Conservation (phyloP, 2,329 filamentous ascomycete genomes). For the Lizonia empirigonia region DNA sequence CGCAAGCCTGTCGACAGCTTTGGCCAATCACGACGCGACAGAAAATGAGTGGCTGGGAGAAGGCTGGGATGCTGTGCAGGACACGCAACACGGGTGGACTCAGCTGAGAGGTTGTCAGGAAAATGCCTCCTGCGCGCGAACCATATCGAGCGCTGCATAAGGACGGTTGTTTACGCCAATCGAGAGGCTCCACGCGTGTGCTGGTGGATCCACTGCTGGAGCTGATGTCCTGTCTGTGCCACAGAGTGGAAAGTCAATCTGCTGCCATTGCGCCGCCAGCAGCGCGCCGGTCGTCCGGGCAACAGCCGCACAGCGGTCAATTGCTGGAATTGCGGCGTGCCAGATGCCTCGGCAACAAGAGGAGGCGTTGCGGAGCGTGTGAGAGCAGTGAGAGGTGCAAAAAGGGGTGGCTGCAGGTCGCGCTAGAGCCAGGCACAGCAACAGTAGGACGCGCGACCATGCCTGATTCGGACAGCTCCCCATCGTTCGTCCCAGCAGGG, state of each 20-base stretch:
- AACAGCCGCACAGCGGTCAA: constrained; percentile 30
- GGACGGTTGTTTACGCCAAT: constrained; percentile 31
- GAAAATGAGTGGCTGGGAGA: constrained; percentile 37
- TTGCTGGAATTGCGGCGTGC: constrained; percentile 23
- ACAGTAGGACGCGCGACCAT: constrained; percentile 15
- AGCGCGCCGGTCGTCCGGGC: constrained; percentile 28
- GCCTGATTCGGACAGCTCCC: constrained; percentile 33
- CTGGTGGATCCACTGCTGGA: constrained; percentile 16
- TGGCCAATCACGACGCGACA: constrained; percentile 8
- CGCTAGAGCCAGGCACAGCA: constrained; percentile 33
- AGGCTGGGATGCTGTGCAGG: constrained; percentile 13
- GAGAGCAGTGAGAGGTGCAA: constrained; percentile 9
- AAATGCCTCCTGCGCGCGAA: constrained; percentile 31
- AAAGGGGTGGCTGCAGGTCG: constrained; percentile 34
- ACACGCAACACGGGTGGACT: constrained; percentile 27
- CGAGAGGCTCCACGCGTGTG: constrained; percentile 39
- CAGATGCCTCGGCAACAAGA: constrained; percentile 33
- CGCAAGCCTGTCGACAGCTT: not conserved
- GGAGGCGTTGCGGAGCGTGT: constrained; percentile 15
- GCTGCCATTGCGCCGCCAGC: constrained; percentile 20
- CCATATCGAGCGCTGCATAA: constrained; percentile 26
- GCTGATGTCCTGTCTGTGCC: constrained; percentile 9
- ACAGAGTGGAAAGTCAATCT: constrained; percentile 15
- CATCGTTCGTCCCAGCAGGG: constrained; percentile 24
- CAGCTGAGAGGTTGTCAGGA: constrained; percentile 34